Evolutionary conservation across 805 yeast species (phyloP), one percentile per base, ranked within the genome.

Genomic region (Spathaspora hagerdaliae): DNA sequence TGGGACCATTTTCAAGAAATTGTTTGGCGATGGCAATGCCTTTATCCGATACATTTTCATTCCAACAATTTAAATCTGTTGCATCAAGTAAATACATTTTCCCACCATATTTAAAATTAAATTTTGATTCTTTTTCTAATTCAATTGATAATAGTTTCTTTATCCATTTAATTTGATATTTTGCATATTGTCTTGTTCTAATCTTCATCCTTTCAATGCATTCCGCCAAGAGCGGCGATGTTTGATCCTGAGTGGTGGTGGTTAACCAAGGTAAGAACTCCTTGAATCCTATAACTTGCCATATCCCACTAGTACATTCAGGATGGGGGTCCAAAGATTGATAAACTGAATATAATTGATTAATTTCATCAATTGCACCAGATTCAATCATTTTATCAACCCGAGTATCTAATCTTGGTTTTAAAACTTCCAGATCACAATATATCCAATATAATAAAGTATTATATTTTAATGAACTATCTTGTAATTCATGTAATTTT

Each of bases 281-380:
- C 60, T 88, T 87, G 64, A 87, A 94, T 1, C 98, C 98, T 56
- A 92, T 87, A 1, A 87, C 96, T 65, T 94, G 98, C 90, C 90
- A 90, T 0, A 92, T 77, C 2, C 98, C 98, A 47, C 76, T 70
- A 44, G 85, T 85, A 46, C 79, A 65, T 47, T 75, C 82, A 8
- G 85, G 81, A 19, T 56, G 60, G 0, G 61, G 63, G 7, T 45
- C 37, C 9, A 61, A 61, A 0, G 44, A 39, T 5, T 66, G 52
- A 39, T 76, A 84, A 27, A 66, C 68, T 0, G 64, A 57, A 58
- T 79, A 81, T 56, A 92, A 59, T 45, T 81, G 78, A 7, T 74
- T 57, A 12, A 94, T 77, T 62, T 94, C 99, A 1, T 73, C 71
- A 39, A 80, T 49, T 0, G 87, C 92, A 0, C 96, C 96, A 0